Base-by-base conservation (phyloP, 257 asterid genomes). In the Prunella vulgaris region DNA sequence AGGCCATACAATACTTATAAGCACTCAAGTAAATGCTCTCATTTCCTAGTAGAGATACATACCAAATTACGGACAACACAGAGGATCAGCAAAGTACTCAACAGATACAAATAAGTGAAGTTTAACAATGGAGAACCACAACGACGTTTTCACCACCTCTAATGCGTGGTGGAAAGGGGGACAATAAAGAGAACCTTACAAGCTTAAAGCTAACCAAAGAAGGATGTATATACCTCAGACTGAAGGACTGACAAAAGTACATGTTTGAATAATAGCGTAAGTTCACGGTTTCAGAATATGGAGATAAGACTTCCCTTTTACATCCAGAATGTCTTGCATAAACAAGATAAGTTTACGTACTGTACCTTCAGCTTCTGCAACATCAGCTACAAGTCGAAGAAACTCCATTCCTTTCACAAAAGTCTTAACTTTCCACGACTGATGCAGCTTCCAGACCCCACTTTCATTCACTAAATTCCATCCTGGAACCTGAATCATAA, bases 351-450 rank as follows among this genome's bases (percentile, higher is more conserved):
- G 69, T 51, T 7, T 70, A 56, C 14, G 60, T 59, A 46, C 32
- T 75, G 44, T 53, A 93, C 99, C 99, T 89, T 90, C 97, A 35
- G 84, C 79, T 84, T 93, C 99, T 5, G 99, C 99, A 74, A 88
- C 84, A 38, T 82, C 81, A 72, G 94, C 97, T n/a, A 93, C 88
- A 42, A 78, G 84, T 35, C 85, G 83, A 66, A 93, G 87, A 78
- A 93, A 90, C 72, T 90, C 92, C 85, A 93, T 73, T 71, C 99
- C 99, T 82, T 78, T 90, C 70, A 79, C 80, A 64, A 93, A 93
- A 51, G 90, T 87, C 84, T 87, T 90, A 38, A 90, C 97, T 83
- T 90, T 90, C 96, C 96, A 93, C 17, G 92, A 81, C 46, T 76
- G 88, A 52, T 84, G 91, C 77, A 93, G 84, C 93, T 87, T 93